A percentile compares a stretch with the other conserved stretches of the same genome.
Conservation (phyloP, 768 basidiomycete genomes). For the Sarcodon aspratus region DNA sequence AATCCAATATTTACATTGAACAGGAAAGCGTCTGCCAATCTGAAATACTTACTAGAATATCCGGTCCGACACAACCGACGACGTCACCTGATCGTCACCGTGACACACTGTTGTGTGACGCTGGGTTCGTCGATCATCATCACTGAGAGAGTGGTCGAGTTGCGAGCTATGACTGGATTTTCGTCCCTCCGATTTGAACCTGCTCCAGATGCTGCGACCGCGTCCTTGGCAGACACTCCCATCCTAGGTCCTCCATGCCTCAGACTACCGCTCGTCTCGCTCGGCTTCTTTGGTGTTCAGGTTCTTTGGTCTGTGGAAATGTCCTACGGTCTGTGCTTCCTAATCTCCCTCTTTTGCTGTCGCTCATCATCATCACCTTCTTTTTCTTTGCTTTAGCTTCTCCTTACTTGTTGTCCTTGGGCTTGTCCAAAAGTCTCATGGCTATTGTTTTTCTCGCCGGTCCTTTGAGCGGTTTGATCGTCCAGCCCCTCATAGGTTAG, state of each 20-base stretch:
- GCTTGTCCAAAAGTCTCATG: conserved; percentile 78
- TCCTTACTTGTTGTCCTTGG: conserved; percentile 84
- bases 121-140: no score
- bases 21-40: no score
- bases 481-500: conserved; percentile 81
- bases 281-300: conserved; percentile 77
- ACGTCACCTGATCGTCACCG: no score
- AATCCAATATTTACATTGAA: no score
- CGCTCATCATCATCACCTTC: background rate
- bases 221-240: background rate
- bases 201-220: background rate
- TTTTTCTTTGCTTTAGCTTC: conserved; percentile 34
- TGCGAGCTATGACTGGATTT: background rate
- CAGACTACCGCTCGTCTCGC: conserved; percentile 57
- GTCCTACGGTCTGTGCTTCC: conserved; percentile 53
- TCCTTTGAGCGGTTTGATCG: conserved; percentile 79
- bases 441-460: conserved; percentile 90
- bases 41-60: no score
- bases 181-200: background rate
- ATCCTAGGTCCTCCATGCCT: conserved; percentile 61
- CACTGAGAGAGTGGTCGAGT: no score
- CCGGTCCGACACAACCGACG: no score
- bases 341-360: background rate
- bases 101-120: no score
- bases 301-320: conserved; percentile 93